Percentiles rank a stretch among this genome's conserved stretches.
phyloP scores from a whole-genome alignment of 768 basidiomycete genomes.

The Boletellus sp. region DNA sequence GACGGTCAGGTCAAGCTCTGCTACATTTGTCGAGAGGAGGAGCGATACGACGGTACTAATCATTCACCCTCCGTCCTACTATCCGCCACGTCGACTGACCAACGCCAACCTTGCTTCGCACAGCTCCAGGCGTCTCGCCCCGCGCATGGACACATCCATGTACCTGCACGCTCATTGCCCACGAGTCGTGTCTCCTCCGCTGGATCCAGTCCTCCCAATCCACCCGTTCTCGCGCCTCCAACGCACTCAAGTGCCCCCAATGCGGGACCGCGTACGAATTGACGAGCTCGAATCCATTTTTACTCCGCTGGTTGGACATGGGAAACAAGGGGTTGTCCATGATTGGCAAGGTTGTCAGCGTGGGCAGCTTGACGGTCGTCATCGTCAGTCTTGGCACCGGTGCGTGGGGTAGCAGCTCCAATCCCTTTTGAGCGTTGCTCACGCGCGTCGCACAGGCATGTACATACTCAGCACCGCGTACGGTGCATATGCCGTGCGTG shows the following conservation, averaged over 20 bases:
- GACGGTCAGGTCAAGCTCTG: conserved; percentile 60
- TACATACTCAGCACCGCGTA: conserved; percentile 58
- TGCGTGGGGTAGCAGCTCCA: conserved; percentile 30
- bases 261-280: conserved; percentile 66
- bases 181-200: conserved; percentile 72
- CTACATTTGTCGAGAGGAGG: conserved; percentile 79
- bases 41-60: conserved; percentile 44
- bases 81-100: conserved; percentile 1
- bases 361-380: conserved; percentile 47
- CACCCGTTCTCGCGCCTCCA: conserved; percentile 46
- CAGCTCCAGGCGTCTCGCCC: conserved; percentile 48
- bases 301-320: conserved; percentile 48
- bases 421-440: neutral
- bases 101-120: neutral
- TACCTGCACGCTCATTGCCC: conserved; percentile 74
- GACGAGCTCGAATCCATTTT: conserved; percentile 56
- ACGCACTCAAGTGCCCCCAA: conserved; percentile 79
- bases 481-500: conserved; percentile 65
- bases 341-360: conserved; percentile 50
- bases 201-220: conserved; percentile 76
- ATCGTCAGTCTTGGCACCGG: conserved; percentile 59
- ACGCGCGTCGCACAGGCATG: conserved; percentile 33
- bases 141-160: conserved; percentile 77
- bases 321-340: conserved; percentile 49
- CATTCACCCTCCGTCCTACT: no score